Evolutionary conservation across 768 basidiomycete species (phyloP), one percentile per base, ranked within the genome.

Genomic region (Amanita brunnescens): DNA sequence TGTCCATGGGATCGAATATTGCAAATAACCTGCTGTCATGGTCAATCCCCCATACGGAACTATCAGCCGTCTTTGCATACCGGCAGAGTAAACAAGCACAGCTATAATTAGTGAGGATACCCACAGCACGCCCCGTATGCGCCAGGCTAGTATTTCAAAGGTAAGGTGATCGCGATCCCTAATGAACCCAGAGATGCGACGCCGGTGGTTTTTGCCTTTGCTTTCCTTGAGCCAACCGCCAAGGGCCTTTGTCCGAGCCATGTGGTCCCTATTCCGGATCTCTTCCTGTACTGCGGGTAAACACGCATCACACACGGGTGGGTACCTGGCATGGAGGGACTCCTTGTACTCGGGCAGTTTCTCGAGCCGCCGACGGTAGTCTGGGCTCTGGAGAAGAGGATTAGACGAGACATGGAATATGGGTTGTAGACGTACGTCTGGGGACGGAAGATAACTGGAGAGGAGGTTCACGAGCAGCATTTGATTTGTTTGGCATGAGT

Each of bases 401-500:
- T 33, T 46, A 52, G 46, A 49, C 43, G 33, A n/a, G 47, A n/a
- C 5, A 16, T 47, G 29, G 12, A 6, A 13, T 16, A n/a, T 9
- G 34, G 14, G 10, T 49, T 18, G 51, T 2, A 40, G 38, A 72
- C 84, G 58, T 61, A 91, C 91, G 53, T 78, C 76, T n/a, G 81
- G 77, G 21, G 80, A 69, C 8, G 92, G 92, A 0, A 95, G 76
- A 64, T 94, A 97, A 59, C 87, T 92, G 13, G 92, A 87, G 29
- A 97, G 70, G 50, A 97, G 78, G 64, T 92, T 90, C 54, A 88
- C 71, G 48, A 91, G 71, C 34, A 97, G 76, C 71, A 82, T 85
- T 61, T 96, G 93, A 66, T 97, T 97, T n/a, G 90, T 88, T 58
- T 86, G 83, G 64, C 94, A 96, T 6, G 80, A 80, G 58, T 86